Conservation (phyloP, 768 basidiomycete genomes). For the Suillus paluster region DNA sequence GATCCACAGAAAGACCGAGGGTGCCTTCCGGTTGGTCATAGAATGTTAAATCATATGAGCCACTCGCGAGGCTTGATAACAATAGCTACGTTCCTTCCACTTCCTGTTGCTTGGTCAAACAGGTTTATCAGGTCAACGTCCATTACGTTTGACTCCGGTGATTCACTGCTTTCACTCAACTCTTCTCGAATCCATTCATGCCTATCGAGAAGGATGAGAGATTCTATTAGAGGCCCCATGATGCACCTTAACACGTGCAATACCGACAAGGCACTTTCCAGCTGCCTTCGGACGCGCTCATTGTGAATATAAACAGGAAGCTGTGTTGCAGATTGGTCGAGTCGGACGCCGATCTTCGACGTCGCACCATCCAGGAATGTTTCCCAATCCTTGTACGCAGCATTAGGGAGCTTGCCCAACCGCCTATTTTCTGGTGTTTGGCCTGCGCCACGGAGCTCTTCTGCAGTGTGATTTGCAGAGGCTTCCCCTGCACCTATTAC, state of each 20-base stretch:
- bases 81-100: conserved; percentile 72
- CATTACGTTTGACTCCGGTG: conserved; percentile 28
- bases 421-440: conserved; percentile 47
- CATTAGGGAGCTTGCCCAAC: conserved; percentile 55
- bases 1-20: background rate
- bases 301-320: conserved; percentile 28
- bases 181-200: conserved; percentile 56
- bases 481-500: conserved; percentile 1
- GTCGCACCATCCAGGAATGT: conserved; percentile 47
- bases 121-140: conserved; percentile 59
- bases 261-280: conserved; percentile 54
- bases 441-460: conserved; percentile 34
- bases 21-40: background rate
- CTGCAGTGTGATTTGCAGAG: conserved; percentile 7
- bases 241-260: conserved; percentile 71
- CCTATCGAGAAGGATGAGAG: conserved; percentile 65
- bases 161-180: conserved; percentile 28
- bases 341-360: conserved; percentile 29
- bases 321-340: conserved; percentile 11
- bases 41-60: background rate
- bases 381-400: conserved; percentile 53
- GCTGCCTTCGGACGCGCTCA: conserved; percentile 25
- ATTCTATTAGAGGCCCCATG: conserved; percentile 70
- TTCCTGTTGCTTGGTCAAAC: conserved; percentile 74
- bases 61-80: conserved; percentile 45